Evolutionary conservation across 805 yeast species (phyloP), one percentile per base, ranked within the genome.

Genomic region (Torulaspora quercuum): DNA sequence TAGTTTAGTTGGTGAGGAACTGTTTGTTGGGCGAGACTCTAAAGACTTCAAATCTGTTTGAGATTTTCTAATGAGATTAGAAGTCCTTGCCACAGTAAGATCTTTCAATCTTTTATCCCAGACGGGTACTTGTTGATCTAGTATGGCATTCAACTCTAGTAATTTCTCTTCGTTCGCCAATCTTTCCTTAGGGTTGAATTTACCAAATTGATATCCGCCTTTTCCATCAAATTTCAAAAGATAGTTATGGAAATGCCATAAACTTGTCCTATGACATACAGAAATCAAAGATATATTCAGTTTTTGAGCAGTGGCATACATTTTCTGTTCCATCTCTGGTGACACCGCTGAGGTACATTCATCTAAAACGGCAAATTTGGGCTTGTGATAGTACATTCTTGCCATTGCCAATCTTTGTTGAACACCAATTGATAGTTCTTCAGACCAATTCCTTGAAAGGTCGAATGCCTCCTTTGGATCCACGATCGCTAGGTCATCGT

Each of bases 321-420:
- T 88, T 50, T 80, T 78, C 44, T 82, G 86, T 57, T 89, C 97
- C 77, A 88, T 81, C 42, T 82, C 84, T 7, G 92, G 85, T 0
- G 96, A 80, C 2, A 89, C 95, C 1, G 95, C 90, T 3, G 95
- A 86, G 1, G 97, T 89, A 61, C 96, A 89, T 66, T 89, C 97
- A 64, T 89, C 97, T 46, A 89, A 68, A 16, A 89, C 95, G 0
- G 97, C 97, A 69, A 88, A 89, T 59, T 78, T 82, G 2, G 97
- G 97, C 52, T 74, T 73, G 61, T 89, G 96, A 57, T 88, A 89
- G 56, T 84, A 89, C 61, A 89, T 70, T 52, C 97, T 73, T 2
- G 95, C 95, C 83, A 90, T 81, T 9, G 96, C 96, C 46, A 89
- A 70, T 50, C 95, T 69, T 59, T 89, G 97, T 60, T 89, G 96